Base-by-base conservation (phyloP, 2,329 filamentous ascomycete genomes). In the Ophiostoma pallidulum region DNA sequence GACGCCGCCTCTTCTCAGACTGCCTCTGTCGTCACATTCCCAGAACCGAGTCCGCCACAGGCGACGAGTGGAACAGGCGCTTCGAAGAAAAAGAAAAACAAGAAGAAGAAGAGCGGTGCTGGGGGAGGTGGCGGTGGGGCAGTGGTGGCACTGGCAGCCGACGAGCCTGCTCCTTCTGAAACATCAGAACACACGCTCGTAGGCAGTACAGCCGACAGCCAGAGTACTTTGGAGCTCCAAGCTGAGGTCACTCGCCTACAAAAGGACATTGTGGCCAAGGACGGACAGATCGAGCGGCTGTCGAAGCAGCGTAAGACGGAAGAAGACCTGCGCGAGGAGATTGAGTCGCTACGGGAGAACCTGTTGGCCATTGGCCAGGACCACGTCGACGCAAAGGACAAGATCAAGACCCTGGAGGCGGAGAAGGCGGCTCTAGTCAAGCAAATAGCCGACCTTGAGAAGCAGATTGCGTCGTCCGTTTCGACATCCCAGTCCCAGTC, bases 381-480 rank as follows among this genome's bases (percentile, higher is more conserved):
- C 51, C 84, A 91, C 57, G 87, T 94, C 10, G 82, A 86, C 55
- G 82, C 85, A 13, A 91, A 89, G 64, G 81, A 92, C 55, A 81
- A 77, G 61, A 78, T 80, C 55, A 82, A 94, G 66, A 71, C 77
- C 46, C 72, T 94, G 1, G 73, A 81, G 53, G 71, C 71, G 3
- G 84, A 90, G 63, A 92, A 85, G 66, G 62, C 68, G 10, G 72
- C 74, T 0, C 66, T 94, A 18, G 71, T 84, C 58, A 69, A 77
- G 42, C 77, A 70, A 1, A 80, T 94, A 48, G 62, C 71, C 10
- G 76, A 79, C 29, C 67, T 91, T 3, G 86, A 95, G 62, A 78
- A 78, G 54, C 81, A 92, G 60, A 71, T 92, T 6, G 71, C 64
- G 26, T 51, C 51, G 7, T 59, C 54, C 49, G 64, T 53, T 3